Base-by-base conservation (phyloP, 1,284 basidiomycete species). In the Exobasidium cylindrosporum region DNA sequence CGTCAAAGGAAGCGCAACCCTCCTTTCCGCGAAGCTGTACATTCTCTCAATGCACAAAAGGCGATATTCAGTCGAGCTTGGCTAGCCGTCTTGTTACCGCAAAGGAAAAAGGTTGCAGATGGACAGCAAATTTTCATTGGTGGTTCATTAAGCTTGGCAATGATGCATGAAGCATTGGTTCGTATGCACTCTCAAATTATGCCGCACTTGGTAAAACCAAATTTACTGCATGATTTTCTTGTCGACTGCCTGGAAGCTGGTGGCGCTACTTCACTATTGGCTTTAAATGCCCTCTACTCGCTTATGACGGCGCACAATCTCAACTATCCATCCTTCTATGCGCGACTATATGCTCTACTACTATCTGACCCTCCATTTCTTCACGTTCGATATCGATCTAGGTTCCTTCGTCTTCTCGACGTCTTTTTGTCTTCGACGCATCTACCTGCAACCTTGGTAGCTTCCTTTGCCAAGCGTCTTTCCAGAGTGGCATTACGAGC, bases 291-390 rank as follows among this genome's bases (percentile, higher is more conserved):
- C 0, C 82, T 98, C 55, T 98, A 93, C 78, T 86, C 89, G 4
- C 84, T 99, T 65, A 97, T 98, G 82, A 89, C 87, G 57, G 87
- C 91, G 60, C 94, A 97, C 80, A 97, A 97, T 76, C 84, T 98
- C 31, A 94, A 97, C 78, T 97, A 96, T 76, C 95, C 96, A 2
- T 88, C 87, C 7, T 97, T 99, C 82, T 99, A 97, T 83, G 89
- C 88, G 3, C 87, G 89, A n/a, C 84, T 99, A 2, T 98, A 98
- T 74, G 85, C 87, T 0, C 90, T 97, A 76, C 84, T 98, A 11
- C 29, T 55, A 3, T 10, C 32, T 11, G 74, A 74, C 44, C 73
- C 74, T 0, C 86, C 92, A 29, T 86, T 97, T 1, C 85, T 99
- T 24, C 95, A 98, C 77, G 86, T 91, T 64, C 92, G 91, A 75